Conservation (phyloP, 305 asterid genomes). For the Fraxinus baroniana region DNA sequence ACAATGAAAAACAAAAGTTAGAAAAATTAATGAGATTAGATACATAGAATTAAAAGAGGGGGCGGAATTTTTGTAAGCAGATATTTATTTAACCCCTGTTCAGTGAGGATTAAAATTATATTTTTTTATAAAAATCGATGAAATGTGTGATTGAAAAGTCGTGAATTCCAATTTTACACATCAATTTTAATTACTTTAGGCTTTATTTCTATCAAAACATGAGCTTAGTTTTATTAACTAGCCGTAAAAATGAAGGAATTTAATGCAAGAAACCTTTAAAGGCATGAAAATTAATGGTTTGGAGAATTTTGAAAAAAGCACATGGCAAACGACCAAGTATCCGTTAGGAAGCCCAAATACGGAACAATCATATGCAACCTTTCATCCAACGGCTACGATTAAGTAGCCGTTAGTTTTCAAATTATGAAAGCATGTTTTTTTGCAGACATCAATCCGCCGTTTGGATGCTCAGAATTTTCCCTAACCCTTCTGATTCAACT, state of each 20-base stretch:
- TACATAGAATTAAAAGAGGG: not conserved
- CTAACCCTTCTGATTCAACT: slow-evolving; percentile 9
- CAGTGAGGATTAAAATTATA: too few relatives aligned
- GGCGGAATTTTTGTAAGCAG: not conserved
- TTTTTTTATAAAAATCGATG: too few relatives aligned
- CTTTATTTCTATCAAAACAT: too few relatives aligned
- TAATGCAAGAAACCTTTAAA: slow-evolving; percentile 16
- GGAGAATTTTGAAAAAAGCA: slow-evolving; percentile 15
- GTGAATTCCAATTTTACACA: too few relatives aligned
- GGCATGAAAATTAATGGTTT: slow-evolving; percentile 17
- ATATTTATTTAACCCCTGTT: too few relatives aligned
- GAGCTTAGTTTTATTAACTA: not conserved
- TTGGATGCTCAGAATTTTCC: slow-evolving; percentile 30
- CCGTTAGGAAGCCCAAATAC: slow-evolving; percentile 37
- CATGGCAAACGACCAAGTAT: slow-evolving; percentile 19
- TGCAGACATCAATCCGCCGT: slow-evolving; percentile 49
- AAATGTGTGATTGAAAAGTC: too few relatives aligned
- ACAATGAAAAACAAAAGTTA: too few relatives aligned
- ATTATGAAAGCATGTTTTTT: slow-evolving; percentile 17
- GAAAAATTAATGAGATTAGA: not conserved
- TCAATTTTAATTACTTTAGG: too few relatives aligned
- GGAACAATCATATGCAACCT: slow-evolving; percentile 33
- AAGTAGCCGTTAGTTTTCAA: slow-evolving; percentile 82
- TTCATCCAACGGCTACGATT: slow-evolving; percentile 52
- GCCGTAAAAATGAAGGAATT: slow-evolving; percentile 3